Evolutionary conservation across 2,329 filamentous ascomycete genomes (phyloP).

Genomic region (Alternaria postmessia): DNA sequence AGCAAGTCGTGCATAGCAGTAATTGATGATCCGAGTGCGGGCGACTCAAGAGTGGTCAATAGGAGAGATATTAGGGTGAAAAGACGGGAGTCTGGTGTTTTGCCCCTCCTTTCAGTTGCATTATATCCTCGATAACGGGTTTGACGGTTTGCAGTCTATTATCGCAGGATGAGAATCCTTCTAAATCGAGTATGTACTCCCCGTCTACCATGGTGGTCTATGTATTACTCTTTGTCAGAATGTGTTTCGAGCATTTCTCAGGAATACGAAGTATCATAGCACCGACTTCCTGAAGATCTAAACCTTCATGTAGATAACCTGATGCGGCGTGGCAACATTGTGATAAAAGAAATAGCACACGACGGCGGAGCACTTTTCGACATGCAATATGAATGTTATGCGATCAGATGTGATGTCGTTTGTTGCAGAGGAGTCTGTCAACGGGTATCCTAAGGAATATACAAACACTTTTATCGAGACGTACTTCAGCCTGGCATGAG

Average conservation of each 20-base stretch:
- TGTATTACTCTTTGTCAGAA: no score
- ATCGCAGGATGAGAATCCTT: background rate
- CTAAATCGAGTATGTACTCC: background rate
- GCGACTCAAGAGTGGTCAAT: background rate
- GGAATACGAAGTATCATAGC: no score
- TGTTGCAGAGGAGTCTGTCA: background rate
- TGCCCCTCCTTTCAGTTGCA: background rate
- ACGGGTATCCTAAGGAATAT: slow-evolving; percentile 1
- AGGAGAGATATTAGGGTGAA: background rate
- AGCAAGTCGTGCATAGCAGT: background rate
- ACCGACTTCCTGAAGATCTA: background rate
- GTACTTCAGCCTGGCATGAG: background rate
- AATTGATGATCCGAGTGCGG: no score
- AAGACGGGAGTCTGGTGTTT: background rate
- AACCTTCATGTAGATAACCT: background rate
- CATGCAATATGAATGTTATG: background rate
- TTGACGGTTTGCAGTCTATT: background rate
- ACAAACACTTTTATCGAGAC: background rate
- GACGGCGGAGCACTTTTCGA: background rate
- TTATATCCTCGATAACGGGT: background rate
- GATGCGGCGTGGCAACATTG: background rate
- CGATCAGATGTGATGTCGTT: background rate
- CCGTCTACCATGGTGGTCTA: no score
- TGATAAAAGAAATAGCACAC: background rate
- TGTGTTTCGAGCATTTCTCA: no score